Percentiles rank a stretch among this genome's conserved stretches.
These are phyloP conservation scores for Kernera saxatilis DNA, from an alignment of 345 rosid species.

Conservation along the genomic window DNA sequence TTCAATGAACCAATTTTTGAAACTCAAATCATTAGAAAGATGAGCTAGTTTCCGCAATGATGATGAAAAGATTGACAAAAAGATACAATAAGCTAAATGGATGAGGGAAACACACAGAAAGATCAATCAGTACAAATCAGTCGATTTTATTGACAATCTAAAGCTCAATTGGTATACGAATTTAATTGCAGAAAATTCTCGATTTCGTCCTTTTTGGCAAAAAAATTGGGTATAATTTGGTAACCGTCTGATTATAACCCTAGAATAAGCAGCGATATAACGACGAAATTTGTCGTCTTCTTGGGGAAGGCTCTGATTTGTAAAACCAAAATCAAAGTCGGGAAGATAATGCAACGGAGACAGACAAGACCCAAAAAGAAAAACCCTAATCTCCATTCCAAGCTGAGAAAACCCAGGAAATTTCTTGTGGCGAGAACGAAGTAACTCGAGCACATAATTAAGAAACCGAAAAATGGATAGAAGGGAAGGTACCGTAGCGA, in stretches of 20 bases:
- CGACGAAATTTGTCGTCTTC: neutral
- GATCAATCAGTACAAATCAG: neutral
- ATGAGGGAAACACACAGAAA: neutral
- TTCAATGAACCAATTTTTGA: neutral
- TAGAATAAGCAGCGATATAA: neutral
- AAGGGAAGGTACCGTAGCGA: neutral
- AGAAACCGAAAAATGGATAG: neutral
- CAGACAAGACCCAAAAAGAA: neutral
- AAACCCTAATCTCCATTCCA: constrained; percentile 10
- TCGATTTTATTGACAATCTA: neutral
- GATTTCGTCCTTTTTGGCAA: neutral
- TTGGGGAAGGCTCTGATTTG: neutral
- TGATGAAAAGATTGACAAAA: neutral
- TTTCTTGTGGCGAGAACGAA: neutral
- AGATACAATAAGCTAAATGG: neutral
- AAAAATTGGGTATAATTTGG: neutral
- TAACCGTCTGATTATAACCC: neutral
- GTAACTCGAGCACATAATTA: neutral
- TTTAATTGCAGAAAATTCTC: neutral
- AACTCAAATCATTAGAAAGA: neutral
- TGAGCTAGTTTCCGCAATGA: neutral
- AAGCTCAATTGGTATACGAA: neutral
- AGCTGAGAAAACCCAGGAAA: neutral
- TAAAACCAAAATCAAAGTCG: neutral
- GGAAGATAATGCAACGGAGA: neutral